Evolutionary conservation across 2,329 filamentous ascomycete species (phyloP), one percentile per base, ranked within the genome.

Genomic region (Leptosphaerulina australis): DNA sequence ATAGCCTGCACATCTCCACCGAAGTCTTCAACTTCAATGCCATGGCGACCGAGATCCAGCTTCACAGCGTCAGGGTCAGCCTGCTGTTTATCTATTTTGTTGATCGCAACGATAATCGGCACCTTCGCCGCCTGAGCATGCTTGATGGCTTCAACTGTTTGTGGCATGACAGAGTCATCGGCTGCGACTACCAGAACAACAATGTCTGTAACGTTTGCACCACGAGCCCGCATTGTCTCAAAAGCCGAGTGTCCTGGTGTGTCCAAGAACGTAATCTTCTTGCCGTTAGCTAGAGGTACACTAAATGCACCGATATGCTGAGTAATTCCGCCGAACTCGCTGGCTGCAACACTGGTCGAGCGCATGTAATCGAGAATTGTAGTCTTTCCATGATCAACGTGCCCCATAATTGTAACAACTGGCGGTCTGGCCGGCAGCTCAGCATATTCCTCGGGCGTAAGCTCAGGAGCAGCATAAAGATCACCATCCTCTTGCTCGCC

Each of bases 261-360:
- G 69, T 99, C 94, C 21, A 99, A 81, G 77, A 99, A 99, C 0
- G 95, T 99, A 60, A 99, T 96, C 28, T 85, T 84, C 73, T 93
- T 95, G 33, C 92, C 92, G 4, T 85, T 86, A 4, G 90, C 68
- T 7, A 99, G 86, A 14, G 84, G 84, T 1, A 99, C 94, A 5
- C 91, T 91, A 76, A 99, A 99, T 12, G 94, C 94, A 73, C 94
- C 95, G 59, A 99, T 99, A 68, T 99, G 94, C 72, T 99, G 94
- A 0, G 94, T 99, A 68, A 99, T 99, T 26, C 94, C 94, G 56
- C 94, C 94, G 68, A 97, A 92, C 71, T 99, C 94, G 44, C 88
- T 85, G 5, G 91, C 91, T 31, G 88, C 95, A 33, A 99, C 85
- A 5, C 91, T 97, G 1, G 92, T 94, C 63, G 96, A 95, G 28